Evolutionary conservation across 2,329 filamentous ascomycete genomes (phyloP).

Genomic region (Aspergillus sp.): DNA sequence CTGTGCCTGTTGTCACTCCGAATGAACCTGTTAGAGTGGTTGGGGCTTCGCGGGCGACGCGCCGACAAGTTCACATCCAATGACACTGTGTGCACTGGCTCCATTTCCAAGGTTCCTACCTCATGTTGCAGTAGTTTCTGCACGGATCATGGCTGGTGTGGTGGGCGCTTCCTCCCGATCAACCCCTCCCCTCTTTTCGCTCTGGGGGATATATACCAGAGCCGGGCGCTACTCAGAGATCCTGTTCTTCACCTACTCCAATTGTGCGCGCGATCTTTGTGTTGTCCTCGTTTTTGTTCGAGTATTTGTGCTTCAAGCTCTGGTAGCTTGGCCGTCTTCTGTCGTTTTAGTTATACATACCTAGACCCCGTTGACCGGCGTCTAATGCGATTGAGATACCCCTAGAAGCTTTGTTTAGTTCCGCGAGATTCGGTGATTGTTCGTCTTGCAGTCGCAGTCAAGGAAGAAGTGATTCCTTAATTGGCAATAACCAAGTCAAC

Average conservation of each 20-base stretch:
- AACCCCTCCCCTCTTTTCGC: constrained; percentile 16
- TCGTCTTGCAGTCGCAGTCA: background rate
- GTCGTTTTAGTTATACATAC: constrained; percentile 21
- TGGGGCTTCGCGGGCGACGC: constrained; percentile 16
- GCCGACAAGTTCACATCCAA: constrained; percentile 17
- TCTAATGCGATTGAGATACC: constrained; percentile 30
- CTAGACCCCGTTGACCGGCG: constrained; percentile 34
- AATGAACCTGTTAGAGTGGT: constrained; percentile 14
- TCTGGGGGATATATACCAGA: constrained; percentile 29
- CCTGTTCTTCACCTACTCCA: constrained; percentile 20
- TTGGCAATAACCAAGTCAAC: constrained; percentile 46
- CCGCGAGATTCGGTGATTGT: constrained; percentile 10
- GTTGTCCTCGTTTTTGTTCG: constrained; percentile 25
- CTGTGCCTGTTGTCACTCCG: background rate
- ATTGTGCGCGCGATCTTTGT: constrained; percentile 19
- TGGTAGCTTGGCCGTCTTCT: constrained; percentile 33
- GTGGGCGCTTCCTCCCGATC: constrained; percentile 11
- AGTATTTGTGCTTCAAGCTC: constrained; percentile 29
- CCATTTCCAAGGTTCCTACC: constrained; percentile 21
- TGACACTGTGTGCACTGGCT: constrained; percentile 11
- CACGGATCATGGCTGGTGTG: constrained; percentile 17
- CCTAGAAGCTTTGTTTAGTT: constrained; percentile 20
- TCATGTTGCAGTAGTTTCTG: constrained; percentile 35
- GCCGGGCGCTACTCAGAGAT: constrained; percentile 23
- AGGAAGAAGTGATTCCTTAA: constrained; percentile 4